These are phyloP conservation scores for Sordariomycetes sp. DNA, from an alignment of 2,329 filamentous ascomycete genomes.

Conservation along the genomic window DNA sequence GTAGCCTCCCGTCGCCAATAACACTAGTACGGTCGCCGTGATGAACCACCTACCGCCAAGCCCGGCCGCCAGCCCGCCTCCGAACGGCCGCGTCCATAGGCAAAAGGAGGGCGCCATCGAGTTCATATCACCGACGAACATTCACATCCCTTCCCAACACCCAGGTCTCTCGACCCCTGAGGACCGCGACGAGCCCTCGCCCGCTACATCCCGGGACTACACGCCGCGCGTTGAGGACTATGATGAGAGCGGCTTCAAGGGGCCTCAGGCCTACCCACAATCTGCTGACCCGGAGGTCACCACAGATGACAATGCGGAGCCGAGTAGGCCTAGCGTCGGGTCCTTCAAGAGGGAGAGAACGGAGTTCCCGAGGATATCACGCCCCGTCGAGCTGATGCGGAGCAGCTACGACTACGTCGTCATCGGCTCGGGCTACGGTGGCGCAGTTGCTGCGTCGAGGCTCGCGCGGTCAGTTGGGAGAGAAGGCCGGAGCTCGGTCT, in stretches of 20 bases:
- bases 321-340: not conserved
- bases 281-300: not conserved
- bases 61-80: not conserved
- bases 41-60: not conserved
- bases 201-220: not conserved
- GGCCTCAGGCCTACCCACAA: not conserved
- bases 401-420: conserved; percentile 51
- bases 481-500: conserved; percentile 35
- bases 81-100: not conserved
- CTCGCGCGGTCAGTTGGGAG: conserved; percentile 36
- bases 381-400: conserved; percentile 41
- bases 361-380: conserved; percentile 38
- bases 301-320: not conserved
- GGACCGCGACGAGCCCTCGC: not conserved
- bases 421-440: conserved; percentile 57
- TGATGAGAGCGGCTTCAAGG: not conserved
- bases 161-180: not conserved
- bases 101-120: not conserved
- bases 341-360: not conserved
- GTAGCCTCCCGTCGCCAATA: not conserved
- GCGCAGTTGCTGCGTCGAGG: conserved; percentile 49
- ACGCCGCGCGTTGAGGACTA: not conserved
- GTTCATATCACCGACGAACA: not conserved
- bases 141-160: not conserved
- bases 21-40: not conserved